Percentiles rank a stretch among this genome's conserved stretches.
These are phyloP conservation scores for Peronospora belbahrii DNA, from an alignment of 352 stramenopile genomes.

Conservation along the genomic window DNA sequence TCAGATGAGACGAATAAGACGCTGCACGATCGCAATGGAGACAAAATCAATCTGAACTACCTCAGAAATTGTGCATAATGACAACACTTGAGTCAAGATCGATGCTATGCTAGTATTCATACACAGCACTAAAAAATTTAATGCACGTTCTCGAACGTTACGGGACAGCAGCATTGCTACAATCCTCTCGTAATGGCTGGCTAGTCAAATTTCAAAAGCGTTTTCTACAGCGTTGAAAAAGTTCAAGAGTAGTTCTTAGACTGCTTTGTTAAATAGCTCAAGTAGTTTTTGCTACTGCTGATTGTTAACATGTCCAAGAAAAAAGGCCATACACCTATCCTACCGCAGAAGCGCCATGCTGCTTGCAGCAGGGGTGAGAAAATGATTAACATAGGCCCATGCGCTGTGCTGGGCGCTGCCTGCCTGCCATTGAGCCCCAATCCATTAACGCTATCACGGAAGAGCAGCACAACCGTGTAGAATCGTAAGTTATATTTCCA, in stretches of 20 bases:
- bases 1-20: conserved; percentile 18
- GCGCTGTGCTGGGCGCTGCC: conserved; percentile 5
- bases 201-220: too few species aligned
- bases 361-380: conserved; percentile 17
- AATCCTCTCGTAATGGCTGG: too few species aligned
- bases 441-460: conserved; percentile 22
- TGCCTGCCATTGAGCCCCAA: conserved; percentile 18
- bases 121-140: conserved; percentile 6
- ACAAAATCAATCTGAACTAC: conserved; percentile 5
- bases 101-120: conserved; percentile 9
- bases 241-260: too few species aligned
- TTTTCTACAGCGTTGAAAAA: too few species aligned
- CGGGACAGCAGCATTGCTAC: conserved; percentile 6
- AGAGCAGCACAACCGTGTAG: conserved; percentile 21
- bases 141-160: conserved; percentile 11
- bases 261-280: too few species aligned
- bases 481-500: conserved; percentile 28
- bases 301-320: conserved; percentile 23
- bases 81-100: conserved; percentile 3
- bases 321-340: conserved; percentile 10
- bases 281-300: not conserved
- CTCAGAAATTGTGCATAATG: not conserved
- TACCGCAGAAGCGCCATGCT: conserved; percentile 17
- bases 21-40: conserved; percentile 6
- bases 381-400: conserved; percentile 22